phyloP scores from a whole-genome alignment of 1,139 yeast species.

The Zygosaccharomyces pseudobailii region DNA sequence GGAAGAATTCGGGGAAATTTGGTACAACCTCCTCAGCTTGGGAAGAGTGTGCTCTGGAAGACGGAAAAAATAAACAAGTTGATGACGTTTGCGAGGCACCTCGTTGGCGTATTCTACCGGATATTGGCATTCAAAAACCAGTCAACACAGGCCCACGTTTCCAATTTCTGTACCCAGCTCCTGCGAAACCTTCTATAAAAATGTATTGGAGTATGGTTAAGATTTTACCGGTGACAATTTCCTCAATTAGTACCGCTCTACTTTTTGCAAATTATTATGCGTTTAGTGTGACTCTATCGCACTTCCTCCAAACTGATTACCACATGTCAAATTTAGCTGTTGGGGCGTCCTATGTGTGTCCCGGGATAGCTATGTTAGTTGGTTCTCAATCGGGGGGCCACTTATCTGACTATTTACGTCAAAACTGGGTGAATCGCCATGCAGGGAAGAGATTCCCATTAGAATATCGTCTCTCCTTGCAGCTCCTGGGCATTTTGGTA shows the following conservation, averaged over 20 bases:
- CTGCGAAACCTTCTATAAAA: conserved; percentile 45
- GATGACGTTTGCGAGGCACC: conserved; percentile 13
- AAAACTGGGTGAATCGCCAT: conserved; percentile 29
- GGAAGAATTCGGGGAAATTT: conserved; percentile 17
- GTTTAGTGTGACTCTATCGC: conserved; percentile 48
- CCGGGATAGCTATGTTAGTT: conserved; percentile 46
- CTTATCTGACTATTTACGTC: conserved; percentile 42
- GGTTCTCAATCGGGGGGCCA: conserved; percentile 53
- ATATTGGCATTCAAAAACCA: conserved; percentile 30
- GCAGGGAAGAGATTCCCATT: conserved; percentile 34
- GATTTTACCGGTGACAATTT: conserved; percentile 44
- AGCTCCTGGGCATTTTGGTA: conserved; percentile 43
- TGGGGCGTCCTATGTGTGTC: conserved; percentile 50
- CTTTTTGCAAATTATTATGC: conserved; percentile 55
- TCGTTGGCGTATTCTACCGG: conserved; percentile 17
- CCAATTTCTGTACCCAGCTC: conserved; percentile 38
- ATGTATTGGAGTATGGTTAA: conserved; percentile 39
- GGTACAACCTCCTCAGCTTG: conserved; percentile 12
- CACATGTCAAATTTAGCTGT: conserved; percentile 37
- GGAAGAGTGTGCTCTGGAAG: conserved; percentile 30
- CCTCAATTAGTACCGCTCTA: conserved; percentile 48
- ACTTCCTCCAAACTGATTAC: conserved; percentile 39
- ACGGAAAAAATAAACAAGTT: conserved; percentile 33
- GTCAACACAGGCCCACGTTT: conserved; percentile 23
- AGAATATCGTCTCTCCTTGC: conserved; percentile 46